Base-by-base conservation (phyloP, 768 basidiomycete species). In the Boletus vinaceobasis region DNA sequence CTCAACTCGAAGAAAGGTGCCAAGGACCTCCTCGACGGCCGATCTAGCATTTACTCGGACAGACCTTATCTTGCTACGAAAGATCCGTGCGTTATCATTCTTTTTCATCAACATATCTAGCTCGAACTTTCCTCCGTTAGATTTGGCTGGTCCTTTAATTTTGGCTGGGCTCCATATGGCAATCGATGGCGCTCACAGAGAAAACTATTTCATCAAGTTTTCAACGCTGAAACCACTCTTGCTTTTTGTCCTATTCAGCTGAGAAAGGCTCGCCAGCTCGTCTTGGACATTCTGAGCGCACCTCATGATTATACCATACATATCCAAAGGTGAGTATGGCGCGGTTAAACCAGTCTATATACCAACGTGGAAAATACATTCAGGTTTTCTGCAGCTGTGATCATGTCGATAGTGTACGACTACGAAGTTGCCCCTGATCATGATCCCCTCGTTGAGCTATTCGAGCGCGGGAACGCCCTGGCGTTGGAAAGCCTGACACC, bases 341-440 rank as follows among this genome's bases (percentile, higher is more conserved):
- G 26, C 5, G 2, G 2, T 23, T 1, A 8, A 33, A 19, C 2
- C n/a, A 27, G 21, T n/a, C 1, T 27, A 4, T 4, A 6, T 32
- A 36, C 43, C 8, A 37, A 58, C 13, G 1, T 4, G 5, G 4
- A 23, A 39, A n/a, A 31, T 26, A 9, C 4, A 7, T 43, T 8
- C 38, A 74, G 75, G 50, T 60, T 67, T 40, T 64, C 73, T 9
- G 69, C 74, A 14, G 64, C 73, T 1, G 68, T 76, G 2, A 66
- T 76, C 39, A 62, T 79, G 52, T 69, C 72, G 14, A 65, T 79
- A 13, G 67, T 73, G 11, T 80, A 79, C 39, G 79, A 76, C 19
- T 66, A 71, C 19, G 59, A 71, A 6, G 67, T 76, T 7, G 67
- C 67, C 15, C 62, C 72, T 8, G 56, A 67, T 32, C 68, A 69